Evolutionary conservation across 2,329 filamentous ascomycete species (phyloP), one percentile per base, ranked within the genome.

Genomic region (Hirsutella minnesotensis): DNA sequence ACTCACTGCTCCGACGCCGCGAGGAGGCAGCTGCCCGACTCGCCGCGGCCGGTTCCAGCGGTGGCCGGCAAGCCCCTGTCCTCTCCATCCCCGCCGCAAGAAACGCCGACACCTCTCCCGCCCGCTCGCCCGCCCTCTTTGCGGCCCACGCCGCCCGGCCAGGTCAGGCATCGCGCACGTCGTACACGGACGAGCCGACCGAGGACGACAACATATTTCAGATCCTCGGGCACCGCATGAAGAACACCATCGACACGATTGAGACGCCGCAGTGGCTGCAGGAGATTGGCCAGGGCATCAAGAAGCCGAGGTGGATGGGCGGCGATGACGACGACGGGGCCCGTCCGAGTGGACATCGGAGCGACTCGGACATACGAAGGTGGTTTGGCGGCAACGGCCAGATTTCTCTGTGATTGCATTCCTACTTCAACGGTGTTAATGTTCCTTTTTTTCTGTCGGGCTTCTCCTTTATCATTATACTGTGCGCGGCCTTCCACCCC

Each of bases 171-270:
- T 39, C 56, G 15, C 49, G 49, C 10, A 45, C 53, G 29, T 38
- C 60, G 22, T 50, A 62, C 31, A 56, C 66, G 24, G 60, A 73
- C 18, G 73, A 76, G 1, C 72, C 74, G 8, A 74, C 76, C 1
- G 81, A 85, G 27, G 80, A 88, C 13, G 85, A 87, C 43, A 86
- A 81, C 50, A 86, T 95, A 60, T 88, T 96, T 56, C 76, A 85
- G 50, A 81, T 83, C 29, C 79, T 96, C 47, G 80, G 85, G 0
- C 85, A 94, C 56, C 75, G 90, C 30, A 81, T 98, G 53, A 85
- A 81, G 62, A 98, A 98, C 56, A 96, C 92, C 0, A 78, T 96
- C 41, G 90, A 96, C 47, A 83, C 79, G 0, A 73, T 87, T 2
- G 83, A 88, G 41, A 73, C 81, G 24, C 90, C 92, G 0, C 80